Evolutionary conservation across 2,329 filamentous ascomycete species (phyloP).

Genomic region (Thielaviopsis euricoi): DNA sequence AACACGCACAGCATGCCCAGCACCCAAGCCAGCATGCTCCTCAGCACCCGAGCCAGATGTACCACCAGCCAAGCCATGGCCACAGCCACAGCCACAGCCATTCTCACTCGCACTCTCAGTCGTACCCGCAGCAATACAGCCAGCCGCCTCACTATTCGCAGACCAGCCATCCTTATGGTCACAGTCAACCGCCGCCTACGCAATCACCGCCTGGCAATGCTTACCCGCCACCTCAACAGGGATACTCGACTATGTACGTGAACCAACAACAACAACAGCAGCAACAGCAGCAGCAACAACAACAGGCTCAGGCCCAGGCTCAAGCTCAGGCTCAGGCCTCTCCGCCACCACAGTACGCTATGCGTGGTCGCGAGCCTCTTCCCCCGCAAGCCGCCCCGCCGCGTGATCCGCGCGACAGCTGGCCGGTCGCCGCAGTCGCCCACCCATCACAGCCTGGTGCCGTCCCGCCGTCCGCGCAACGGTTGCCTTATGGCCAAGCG

Average conservation of each 20-base stretch:
- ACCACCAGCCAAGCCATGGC: conserved; percentile 18
- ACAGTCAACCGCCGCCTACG: conserved; percentile 1
- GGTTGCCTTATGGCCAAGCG: not conserved
- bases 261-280: not conserved
- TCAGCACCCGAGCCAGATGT: conserved; percentile 32
- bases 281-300: conserved; percentile 17
- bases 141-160: conserved; percentile 21
- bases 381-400: not conserved
- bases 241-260: conserved; percentile 2
- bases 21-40: conserved; percentile 22
- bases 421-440: not conserved
- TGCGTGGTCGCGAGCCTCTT: conserved; percentile 2
- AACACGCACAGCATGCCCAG: conserved; percentile 29
- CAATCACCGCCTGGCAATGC: conserved; percentile 17
- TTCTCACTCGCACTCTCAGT: conserved; percentile 14
- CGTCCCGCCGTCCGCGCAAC: not conserved
- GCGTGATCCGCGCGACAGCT: conserved; percentile 1
- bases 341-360: conserved; percentile 7
- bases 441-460: not conserved
- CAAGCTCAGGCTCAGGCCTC: conserved; percentile 7
- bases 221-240: conserved; percentile 18
- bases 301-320: conserved; percentile 14
- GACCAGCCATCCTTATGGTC: conserved; percentile 21
- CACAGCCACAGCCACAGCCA: conserved; percentile 14
- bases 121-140: conserved; percentile 16